Conservation (phyloP, 148 eudicot species). For the Simmondsia chinensis region DNA sequence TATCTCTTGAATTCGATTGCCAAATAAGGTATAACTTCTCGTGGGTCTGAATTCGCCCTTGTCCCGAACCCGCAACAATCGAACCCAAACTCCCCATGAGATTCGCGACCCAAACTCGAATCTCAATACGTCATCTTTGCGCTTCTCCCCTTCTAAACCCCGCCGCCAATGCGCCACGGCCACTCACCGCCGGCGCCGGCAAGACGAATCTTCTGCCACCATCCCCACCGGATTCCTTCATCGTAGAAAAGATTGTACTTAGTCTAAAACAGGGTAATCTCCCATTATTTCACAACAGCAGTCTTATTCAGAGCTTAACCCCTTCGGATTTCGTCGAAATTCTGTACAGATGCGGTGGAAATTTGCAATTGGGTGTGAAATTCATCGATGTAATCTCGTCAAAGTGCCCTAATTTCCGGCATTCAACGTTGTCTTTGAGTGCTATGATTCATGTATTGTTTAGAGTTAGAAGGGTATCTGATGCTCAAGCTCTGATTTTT, state of each 20-base stretch:
- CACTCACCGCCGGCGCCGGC: too few relatives aligned
- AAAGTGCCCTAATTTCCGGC: slow-evolving; percentile 48
- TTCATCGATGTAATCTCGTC: slow-evolving; percentile 40
- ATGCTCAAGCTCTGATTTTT: slow-evolving; percentile 64
- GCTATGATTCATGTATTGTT: slow-evolving; percentile 41
- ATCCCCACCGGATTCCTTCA: slow-evolving; percentile 17
- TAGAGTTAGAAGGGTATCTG: slow-evolving; percentile 41
- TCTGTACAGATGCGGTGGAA: slow-evolving; percentile 35
- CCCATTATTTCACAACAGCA: slow-evolving; percentile 6
- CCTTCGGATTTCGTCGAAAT: slow-evolving; percentile 31
- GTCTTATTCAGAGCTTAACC: slow-evolving; percentile 24
- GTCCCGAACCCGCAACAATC: too few relatives aligned
- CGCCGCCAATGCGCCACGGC: background rate
- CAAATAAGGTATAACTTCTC: too few relatives aligned
- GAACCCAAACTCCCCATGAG: too few relatives aligned
- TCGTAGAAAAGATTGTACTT: slow-evolving; percentile 38
- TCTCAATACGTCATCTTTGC: too few relatives aligned
- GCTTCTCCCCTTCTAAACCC: too few relatives aligned
- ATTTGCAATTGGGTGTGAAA: slow-evolving; percentile 31
- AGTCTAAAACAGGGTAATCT: slow-evolving; percentile 42
- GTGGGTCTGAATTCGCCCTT: too few relatives aligned
- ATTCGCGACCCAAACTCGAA: too few relatives aligned
- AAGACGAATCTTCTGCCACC: too few relatives aligned
- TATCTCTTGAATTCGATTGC: too few relatives aligned
- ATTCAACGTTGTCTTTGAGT: slow-evolving; percentile 41